Conservation (phyloP, 148 eudicot genomes). For the Vaccinium myrtillus region DNA sequence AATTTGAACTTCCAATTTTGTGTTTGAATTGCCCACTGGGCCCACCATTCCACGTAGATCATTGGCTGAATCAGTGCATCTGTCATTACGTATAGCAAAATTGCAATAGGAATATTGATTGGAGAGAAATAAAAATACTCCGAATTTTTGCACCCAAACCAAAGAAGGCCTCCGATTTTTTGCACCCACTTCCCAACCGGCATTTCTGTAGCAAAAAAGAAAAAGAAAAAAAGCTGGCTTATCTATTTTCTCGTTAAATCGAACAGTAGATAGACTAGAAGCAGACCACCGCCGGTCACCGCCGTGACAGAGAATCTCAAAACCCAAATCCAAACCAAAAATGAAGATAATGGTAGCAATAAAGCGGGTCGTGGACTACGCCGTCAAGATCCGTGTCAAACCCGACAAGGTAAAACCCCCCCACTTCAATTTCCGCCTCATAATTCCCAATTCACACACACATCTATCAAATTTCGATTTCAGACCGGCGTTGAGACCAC, state of each 20-base stretch:
- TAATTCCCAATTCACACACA: neutral
- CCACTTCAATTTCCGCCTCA: neutral
- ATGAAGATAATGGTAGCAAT: conserved; percentile 95
- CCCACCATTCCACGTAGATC: too few relatives aligned
- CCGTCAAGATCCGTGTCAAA: conserved; percentile 92
- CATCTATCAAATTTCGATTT: neutral
- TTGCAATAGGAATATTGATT: too few relatives aligned
- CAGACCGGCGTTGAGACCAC: conserved; percentile 87
- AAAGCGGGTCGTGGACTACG: conserved; percentile 91
- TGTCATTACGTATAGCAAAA: too few relatives aligned
- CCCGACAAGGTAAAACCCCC: conserved; percentile 67
- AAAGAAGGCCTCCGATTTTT: too few relatives aligned
- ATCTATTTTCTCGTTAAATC: neutral
- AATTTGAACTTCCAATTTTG: too few relatives aligned
- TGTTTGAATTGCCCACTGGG: too few relatives aligned
- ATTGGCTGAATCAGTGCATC: too few relatives aligned
- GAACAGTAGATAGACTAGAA: neutral
- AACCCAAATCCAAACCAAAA: conserved; percentile 15
- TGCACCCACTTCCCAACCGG: too few relatives aligned
- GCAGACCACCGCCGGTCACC: neutral
- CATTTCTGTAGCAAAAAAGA: too few relatives aligned
- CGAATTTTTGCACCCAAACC: too few relatives aligned
- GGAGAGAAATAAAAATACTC: too few relatives aligned
- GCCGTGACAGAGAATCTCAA: neutral
- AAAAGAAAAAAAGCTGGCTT: too few relatives aligned